Base-by-base conservation (phyloP, 257 asterid species). In the Solanum paucissectum region DNA sequence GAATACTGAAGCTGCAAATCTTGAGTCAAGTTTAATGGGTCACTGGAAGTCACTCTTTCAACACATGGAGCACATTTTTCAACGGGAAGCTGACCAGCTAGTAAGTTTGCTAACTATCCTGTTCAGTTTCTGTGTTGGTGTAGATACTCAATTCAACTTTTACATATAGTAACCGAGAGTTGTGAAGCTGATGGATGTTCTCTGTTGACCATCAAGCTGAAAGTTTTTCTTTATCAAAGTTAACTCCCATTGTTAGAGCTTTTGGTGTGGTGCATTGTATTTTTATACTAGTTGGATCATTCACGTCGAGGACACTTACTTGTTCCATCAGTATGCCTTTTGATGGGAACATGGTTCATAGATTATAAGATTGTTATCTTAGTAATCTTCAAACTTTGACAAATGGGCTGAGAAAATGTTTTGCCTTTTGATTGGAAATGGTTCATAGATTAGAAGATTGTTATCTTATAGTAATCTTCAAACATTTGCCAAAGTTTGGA, bases 31-130 rank as follows among this genome's bases (percentile, higher is more conserved):
- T 89, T 90, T 96, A 85, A 91, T 88, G 94, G 62, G 89, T 81
- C 95, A 92, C 33, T 96, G 99, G 99, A 93, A 93, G 83, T 93
- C 97, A 87, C 99, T 96, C 88, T 96, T 94, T 90, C 92, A 86
- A 83, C 93, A 90, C 73, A 94, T 92, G 95, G 92, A 95, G 58
- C 90, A 83, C 72, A 91, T 87, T 86, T 93, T 91, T 92, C 94
- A 89, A 86, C 87, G 85, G 21, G 99, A 96, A 92, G 90, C 87
- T 79, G 93, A 89, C 87, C 93, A 93, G 90, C 96, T 95, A 79
- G 99, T 96, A 90, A 92, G 98, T 83, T 86, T 29, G 37, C 88
- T 77, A 72, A 81, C 42, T 81, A 18, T 16, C 37, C 68, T 46
- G 40, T 37, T 46, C 68, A 9, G 40, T 81, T 6, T 36, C 23